A percentile compares a stretch with the other conserved stretches of the same genome.
phyloP scores from a whole-genome alignment of 306 rosid genomes.

The Sechiopsis laciniata region DNA sequence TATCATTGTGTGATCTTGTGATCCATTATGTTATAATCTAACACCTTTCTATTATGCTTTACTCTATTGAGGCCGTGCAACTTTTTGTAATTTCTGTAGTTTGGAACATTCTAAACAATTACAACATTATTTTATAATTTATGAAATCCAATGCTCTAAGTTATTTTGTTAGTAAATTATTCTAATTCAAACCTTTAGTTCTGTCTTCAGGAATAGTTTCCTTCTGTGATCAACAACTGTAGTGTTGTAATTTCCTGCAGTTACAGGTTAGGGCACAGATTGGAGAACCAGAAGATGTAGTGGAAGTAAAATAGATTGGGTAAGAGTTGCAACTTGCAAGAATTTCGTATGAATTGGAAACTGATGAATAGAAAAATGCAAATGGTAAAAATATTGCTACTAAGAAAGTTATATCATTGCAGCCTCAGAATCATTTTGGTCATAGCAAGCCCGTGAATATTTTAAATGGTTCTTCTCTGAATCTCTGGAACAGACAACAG shows the following conservation, averaged over 20 bases:
- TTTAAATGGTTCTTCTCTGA: no score
- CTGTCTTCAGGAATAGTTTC: conserved; percentile 1
- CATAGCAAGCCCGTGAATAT: no score
- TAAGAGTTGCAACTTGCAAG: no score
- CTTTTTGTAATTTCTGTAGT: no score
- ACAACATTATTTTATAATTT: no score
- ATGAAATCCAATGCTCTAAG: no score
- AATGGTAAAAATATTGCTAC: not conserved
- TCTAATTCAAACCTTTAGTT: conserved; percentile 1
- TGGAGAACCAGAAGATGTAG: conserved; percentile 63
- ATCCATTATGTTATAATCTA: not conserved
- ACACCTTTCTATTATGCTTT: not conserved
- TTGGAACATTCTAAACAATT: no score
- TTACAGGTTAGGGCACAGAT: conserved; percentile 60
- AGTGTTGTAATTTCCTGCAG: not conserved
- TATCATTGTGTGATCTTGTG: not conserved
- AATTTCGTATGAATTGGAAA: not conserved
- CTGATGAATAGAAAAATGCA: not conserved
- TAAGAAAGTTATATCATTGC: no score
- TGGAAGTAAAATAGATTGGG: conserved; percentile 51
- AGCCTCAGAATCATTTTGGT: no score
- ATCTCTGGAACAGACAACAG: no score
- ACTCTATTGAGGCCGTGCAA: no score
- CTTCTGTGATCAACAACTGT: not conserved
- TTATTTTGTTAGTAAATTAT: no score